phyloP scores from a whole-genome alignment of 164 flowering plant species.

The Amborella trichopoda region DNA sequence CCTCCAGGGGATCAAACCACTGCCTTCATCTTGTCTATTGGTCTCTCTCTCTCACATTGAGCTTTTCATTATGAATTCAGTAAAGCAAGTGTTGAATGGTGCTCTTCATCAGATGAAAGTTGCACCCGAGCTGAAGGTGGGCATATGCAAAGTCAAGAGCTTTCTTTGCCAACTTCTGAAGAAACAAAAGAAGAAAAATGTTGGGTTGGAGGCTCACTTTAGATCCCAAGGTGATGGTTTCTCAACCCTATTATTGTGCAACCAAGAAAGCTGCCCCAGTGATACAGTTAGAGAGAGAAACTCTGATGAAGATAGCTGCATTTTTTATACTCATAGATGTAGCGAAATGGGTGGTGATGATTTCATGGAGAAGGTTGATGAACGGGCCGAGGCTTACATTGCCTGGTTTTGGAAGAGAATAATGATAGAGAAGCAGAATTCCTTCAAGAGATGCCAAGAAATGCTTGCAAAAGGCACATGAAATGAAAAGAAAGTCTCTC shows the following conservation, averaged over 20 bases:
- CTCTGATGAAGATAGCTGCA: not conserved
- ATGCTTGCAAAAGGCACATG: constrained; percentile 1
- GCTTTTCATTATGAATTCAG: not conserved
- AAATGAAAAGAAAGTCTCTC: too few relatives aligned
- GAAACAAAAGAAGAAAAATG: not conserved
- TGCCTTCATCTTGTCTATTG: too few relatives aligned
- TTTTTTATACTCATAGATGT: not conserved
- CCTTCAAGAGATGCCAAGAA: not conserved
- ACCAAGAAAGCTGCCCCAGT: not conserved
- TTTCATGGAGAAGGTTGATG: not conserved
- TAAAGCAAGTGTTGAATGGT: not conserved
- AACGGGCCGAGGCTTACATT: not conserved
- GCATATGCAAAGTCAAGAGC: not conserved
- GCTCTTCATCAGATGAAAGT: not conserved
- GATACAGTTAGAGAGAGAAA: not conserved
- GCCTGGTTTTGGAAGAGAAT: not conserved
- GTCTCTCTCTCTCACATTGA: not conserved
- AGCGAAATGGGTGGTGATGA: not conserved
- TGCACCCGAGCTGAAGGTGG: not conserved
- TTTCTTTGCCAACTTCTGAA: not conserved
- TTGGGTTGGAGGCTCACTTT: not conserved
- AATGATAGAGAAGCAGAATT: not conserved
- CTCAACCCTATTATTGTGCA: not conserved
- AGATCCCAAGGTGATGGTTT: not conserved
- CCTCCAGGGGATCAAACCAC: too few relatives aligned